Conservation (phyloP, 108 stramenopile genomes). For the Skeletonema tropicum region DNA sequence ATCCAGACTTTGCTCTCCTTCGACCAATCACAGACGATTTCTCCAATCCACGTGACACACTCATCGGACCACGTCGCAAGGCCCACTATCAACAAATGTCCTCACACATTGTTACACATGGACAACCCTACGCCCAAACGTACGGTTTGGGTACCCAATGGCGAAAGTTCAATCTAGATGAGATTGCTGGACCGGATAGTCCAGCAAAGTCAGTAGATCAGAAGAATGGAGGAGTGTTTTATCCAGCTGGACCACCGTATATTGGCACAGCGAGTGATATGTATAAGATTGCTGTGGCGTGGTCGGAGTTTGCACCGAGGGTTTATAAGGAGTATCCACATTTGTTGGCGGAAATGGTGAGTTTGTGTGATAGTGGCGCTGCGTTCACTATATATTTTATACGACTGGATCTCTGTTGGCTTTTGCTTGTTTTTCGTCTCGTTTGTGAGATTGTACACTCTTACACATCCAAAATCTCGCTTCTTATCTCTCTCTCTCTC, state of each 20-base stretch:
- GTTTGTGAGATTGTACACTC: too few species aligned
- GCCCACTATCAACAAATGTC: constrained; percentile 38
- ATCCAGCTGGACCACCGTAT: constrained; percentile 93
- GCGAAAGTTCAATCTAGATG: constrained; percentile 69
- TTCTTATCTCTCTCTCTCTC: background rate
- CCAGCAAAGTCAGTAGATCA: constrained; percentile 55
- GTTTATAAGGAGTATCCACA: constrained; percentile 73
- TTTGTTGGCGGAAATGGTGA: constrained; percentile 73
- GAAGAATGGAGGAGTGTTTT: constrained; percentile 52
- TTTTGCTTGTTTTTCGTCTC: too few species aligned
- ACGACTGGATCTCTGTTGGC: too few species aligned
- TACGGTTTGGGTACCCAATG: constrained; percentile 88
- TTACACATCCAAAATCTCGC: too few species aligned
- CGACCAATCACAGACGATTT: constrained; percentile 82
- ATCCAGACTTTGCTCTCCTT: constrained; percentile 95
- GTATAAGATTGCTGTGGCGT: constrained; percentile 63
- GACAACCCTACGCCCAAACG: constrained; percentile 82
- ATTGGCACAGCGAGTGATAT: constrained; percentile 83
- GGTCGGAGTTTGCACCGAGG: constrained; percentile 77
- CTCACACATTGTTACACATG: constrained; percentile 74
- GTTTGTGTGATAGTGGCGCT: background rate
- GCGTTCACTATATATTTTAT: too few species aligned
- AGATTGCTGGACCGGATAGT: constrained; percentile 65
- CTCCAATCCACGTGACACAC: constrained; percentile 46
- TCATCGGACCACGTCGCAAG: constrained; percentile 32